Conservation (phyloP, 2,329 filamentous ascomycete species). For the Phaeosphaeriaceae sp. region DNA sequence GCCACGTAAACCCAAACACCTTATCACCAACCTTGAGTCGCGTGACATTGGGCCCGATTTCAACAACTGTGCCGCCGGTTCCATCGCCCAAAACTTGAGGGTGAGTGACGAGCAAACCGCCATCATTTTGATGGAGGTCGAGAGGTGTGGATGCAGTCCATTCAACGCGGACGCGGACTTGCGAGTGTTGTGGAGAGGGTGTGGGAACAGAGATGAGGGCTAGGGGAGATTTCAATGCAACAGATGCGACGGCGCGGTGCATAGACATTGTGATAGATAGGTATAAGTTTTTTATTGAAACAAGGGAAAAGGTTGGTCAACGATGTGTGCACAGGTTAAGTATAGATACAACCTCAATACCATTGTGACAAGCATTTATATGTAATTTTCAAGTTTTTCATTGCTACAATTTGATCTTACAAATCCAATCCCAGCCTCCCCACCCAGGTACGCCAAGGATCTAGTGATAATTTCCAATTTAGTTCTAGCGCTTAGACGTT, state of each 20-base stretch:
- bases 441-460: not conserved
- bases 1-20: conserved; percentile 63
- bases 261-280: conserved; percentile 29
- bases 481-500: not conserved
- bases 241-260: conserved; percentile 52
- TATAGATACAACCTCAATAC: not conserved
- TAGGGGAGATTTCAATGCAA: conserved; percentile 46
- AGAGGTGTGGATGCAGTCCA: conserved; percentile 68
- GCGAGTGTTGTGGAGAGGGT: conserved; percentile 43
- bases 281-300: no score
- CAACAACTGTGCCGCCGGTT: conserved; percentile 60
- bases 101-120: conserved; percentile 60
- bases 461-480: conserved; percentile 13
- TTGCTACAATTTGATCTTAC: conserved; percentile 1
- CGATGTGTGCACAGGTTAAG: not conserved
- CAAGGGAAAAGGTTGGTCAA: not conserved
- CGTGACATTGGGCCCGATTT: conserved; percentile 55
- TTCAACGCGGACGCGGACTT: conserved; percentile 61
- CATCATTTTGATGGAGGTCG: conserved; percentile 67
- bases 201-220: conserved; percentile 46
- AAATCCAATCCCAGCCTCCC: conserved; percentile 1
- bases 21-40: conserved; percentile 60
- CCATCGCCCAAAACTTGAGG: conserved; percentile 61
- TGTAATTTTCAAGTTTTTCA: not conserved
- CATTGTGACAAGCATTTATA: not conserved